Percentiles rank a stretch among this genome's conserved stretches.
These are phyloP conservation scores for Salix caprea DNA, from an alignment of 345 rosid genomes.

Conservation along the genomic window DNA sequence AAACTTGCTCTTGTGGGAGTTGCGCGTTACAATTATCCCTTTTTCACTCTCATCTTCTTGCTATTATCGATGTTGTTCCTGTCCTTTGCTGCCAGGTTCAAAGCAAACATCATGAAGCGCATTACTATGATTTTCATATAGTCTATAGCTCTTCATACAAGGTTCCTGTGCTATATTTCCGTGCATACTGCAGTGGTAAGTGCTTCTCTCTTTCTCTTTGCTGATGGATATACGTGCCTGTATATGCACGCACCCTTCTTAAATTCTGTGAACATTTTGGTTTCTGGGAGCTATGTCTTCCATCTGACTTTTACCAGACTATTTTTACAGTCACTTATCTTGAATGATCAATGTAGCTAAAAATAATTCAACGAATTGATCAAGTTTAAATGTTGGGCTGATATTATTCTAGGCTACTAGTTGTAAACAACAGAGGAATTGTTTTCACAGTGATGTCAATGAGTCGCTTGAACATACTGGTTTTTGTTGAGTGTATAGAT, in stretches of 20 bases:
- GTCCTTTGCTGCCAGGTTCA: constrained; percentile 38
- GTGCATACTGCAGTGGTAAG: constrained; percentile 61
- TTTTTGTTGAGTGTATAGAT: constrained; percentile 29
- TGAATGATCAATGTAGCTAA: background rate
- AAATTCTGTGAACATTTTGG: background rate
- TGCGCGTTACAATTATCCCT: background rate
- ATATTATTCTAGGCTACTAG: no score
- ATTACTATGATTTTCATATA: constrained; percentile 69
- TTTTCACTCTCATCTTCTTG: background rate
- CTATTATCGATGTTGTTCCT: background rate
- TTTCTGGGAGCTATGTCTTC: background rate
- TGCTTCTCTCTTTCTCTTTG: constrained; percentile 3
- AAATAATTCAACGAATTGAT: background rate
- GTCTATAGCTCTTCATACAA: constrained; percentile 63
- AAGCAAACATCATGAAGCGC: constrained; percentile 36
- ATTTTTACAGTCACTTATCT: background rate
- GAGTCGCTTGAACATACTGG: no score
- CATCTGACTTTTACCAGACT: background rate
- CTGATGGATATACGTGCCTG: background rate
- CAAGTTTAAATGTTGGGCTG: background rate
- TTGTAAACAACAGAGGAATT: no score
- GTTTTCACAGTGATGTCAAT: background rate
- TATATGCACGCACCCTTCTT: background rate
- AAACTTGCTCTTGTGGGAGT: background rate
- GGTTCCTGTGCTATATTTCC: constrained; percentile 80